Percentiles rank a stretch among this genome's conserved stretches.
These are phyloP conservation scores for Thozetella sp. DNA, from an alignment of 495 filamentous ascomycete genomes.

Conservation along the genomic window DNA sequence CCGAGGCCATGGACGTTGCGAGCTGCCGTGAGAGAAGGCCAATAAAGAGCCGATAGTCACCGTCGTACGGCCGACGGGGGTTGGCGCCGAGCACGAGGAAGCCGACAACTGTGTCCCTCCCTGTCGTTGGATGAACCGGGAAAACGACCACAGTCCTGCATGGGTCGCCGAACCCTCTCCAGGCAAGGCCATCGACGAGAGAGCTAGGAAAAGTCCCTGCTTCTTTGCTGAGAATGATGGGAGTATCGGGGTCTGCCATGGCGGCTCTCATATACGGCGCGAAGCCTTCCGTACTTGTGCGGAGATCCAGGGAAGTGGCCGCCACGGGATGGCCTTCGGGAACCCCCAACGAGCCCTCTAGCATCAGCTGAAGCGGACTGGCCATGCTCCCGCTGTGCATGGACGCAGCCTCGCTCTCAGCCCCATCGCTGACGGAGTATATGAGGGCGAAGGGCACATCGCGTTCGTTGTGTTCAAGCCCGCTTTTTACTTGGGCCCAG, in stretches of 20 bases:
- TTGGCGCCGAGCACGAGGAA: conserved; percentile 73
- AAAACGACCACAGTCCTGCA: conserved; percentile 69
- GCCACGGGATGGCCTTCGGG: conserved; percentile 59
- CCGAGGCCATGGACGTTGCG: conserved; percentile 70
- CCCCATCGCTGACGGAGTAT: conserved; percentile 62
- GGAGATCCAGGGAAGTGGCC: conserved; percentile 57
- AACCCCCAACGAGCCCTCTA: conserved; percentile 67
- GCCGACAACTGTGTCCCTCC: conserved; percentile 60
- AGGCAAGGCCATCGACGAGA: conserved; percentile 62
- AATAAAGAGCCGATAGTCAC: conserved; percentile 70
- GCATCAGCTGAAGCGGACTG: conserved; percentile 52
- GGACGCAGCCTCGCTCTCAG: conserved; percentile 62
- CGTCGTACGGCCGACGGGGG: conserved; percentile 67
- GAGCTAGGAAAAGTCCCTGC: conserved; percentile 58
- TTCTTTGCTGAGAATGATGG: conserved; percentile 58
- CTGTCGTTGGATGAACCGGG: conserved; percentile 69
- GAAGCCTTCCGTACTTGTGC: conserved; percentile 62
- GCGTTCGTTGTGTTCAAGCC: conserved; percentile 61
- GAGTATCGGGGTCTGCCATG: conserved; percentile 56
- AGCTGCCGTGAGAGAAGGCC: conserved; percentile 70
- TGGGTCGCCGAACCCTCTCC: conserved; percentile 65
- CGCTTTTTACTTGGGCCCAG: conserved; percentile 57
- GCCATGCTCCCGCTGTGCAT: conserved; percentile 59
- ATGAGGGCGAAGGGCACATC: conserved; percentile 67
- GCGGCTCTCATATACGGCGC: conserved; percentile 67